These are phyloP conservation scores for Penicillium crystallinum DNA, from an alignment of 495 filamentous ascomycete species.

Conservation along the genomic window DNA sequence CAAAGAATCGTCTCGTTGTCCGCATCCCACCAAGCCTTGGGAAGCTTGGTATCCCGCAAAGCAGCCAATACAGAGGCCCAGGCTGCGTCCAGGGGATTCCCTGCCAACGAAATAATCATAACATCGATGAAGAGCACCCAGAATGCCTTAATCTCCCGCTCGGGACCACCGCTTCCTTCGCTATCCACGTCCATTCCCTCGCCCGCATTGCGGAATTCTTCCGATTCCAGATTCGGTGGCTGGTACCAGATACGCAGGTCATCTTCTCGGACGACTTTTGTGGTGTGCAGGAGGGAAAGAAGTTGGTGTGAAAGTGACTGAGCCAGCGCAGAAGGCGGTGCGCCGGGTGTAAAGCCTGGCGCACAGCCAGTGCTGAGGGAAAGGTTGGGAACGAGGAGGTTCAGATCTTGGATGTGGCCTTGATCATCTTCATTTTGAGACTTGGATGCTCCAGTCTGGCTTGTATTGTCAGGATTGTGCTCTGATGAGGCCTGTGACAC, in stretches of 20 bases:
- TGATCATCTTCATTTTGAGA: constrained; percentile 43
- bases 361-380: constrained; percentile 86
- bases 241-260: constrained; percentile 68
- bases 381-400: constrained; percentile 86
- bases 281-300: constrained; percentile 64
- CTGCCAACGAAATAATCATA: constrained; percentile 83
- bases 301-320: constrained; percentile 79
- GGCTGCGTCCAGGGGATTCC: constrained; percentile 83
- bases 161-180: constrained; percentile 8
- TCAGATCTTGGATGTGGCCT: constrained; percentile 52
- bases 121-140: constrained; percentile 94
- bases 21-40: constrained; percentile 76
- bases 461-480: constrained; percentile 21
- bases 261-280: constrained; percentile 53
- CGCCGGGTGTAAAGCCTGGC: constrained; percentile 76
- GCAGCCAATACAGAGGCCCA: constrained; percentile 83
- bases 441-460: constrained; percentile 5
- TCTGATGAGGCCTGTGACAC: constrained; percentile 28
- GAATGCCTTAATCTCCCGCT: constrained; percentile 66
- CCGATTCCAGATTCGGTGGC: constrained; percentile 38
- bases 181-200: constrained; percentile 43
- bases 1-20: constrained; percentile 77
- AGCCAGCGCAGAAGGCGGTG: constrained; percentile 70
- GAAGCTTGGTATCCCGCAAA: constrained; percentile 72
- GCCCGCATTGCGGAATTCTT: constrained; percentile 36